Conservation (phyloP, 257 asterid genomes). For the Solanum dulcamara region DNA sequence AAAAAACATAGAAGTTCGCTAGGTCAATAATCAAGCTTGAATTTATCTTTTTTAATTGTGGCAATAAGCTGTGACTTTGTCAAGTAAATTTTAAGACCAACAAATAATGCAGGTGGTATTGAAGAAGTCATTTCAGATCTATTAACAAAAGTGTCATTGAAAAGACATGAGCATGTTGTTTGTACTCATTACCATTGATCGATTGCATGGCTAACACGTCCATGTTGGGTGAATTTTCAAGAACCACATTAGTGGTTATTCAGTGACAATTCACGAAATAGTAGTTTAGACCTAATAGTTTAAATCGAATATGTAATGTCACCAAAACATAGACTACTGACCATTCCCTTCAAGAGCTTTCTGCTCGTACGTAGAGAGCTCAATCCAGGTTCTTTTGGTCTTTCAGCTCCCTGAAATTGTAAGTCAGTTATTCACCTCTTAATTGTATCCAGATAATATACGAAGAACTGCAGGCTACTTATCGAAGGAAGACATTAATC, state of each 20-base stretch:
- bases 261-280: neutral
- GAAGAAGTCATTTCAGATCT: neutral
- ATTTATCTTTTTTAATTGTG: neutral
- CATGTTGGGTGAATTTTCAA: neutral
- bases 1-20: neutral
- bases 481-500: neutral
- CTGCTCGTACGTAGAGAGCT: conserved; percentile 78
- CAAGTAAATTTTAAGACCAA: neutral
- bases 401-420: conserved; percentile 69
- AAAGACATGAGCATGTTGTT: neutral
- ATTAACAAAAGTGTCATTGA: neutral
- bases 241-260: neutral
- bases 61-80: neutral
- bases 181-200: neutral
- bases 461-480: neutral
- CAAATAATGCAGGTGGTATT: neutral
- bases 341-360: conserved; percentile 89
- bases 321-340: conserved; percentile 9
- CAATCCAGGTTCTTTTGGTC: conserved; percentile 76
- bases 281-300: neutral
- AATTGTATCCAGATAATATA: neutral
- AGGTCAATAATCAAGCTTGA: neutral
- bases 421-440: neutral
- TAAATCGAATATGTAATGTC: neutral
- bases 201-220: neutral